Percentiles rank a stretch among this genome's conserved stretches.
Evolutionary conservation across 1,284 basidiomycete genomes (phyloP).

Genomic region (Sanghuangporus sanghuang): DNA sequence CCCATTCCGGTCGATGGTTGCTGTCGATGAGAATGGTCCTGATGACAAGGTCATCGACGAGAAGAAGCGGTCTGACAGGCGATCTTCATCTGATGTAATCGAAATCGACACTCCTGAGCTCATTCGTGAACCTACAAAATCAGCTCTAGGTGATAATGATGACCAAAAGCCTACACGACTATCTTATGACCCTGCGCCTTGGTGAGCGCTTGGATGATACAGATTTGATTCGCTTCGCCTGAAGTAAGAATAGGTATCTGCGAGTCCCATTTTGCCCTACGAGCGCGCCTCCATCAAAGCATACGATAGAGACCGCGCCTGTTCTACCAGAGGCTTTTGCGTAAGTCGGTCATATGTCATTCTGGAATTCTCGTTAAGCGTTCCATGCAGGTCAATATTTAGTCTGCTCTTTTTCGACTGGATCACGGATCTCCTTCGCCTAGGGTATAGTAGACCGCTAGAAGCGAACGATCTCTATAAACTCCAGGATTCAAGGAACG

Average conservation of each 20-base stretch:
- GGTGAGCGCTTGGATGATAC: not conserved
- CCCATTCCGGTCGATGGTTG: not conserved
- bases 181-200: conserved; percentile 9
- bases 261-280: conserved; percentile 21
- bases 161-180: not conserved
- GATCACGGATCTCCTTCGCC: conserved; percentile 67
- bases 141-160: not conserved
- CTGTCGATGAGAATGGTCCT: not conserved
- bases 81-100: not conserved
- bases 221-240: not conserved
- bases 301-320: conserved; percentile 39
- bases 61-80: not conserved
- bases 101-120: conserved; percentile 2
- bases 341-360: not conserved
- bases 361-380: not conserved
- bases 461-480: conserved; percentile 84
- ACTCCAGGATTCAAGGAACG: conserved; percentile 59
- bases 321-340: conserved; percentile 39
- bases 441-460: conserved; percentile 74
- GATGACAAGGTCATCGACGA: not conserved
- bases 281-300: conserved; percentile 31
- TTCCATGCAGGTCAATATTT: conserved; percentile 23
- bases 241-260: conserved; percentile 1
- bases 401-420: conserved; percentile 59
- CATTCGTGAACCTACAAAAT: not conserved